Percentiles rank a stretch among this genome's conserved stretches.
phyloP scores from a whole-genome alignment of 768 basidiomycete species.

The Polyporus arcularius region DNA sequence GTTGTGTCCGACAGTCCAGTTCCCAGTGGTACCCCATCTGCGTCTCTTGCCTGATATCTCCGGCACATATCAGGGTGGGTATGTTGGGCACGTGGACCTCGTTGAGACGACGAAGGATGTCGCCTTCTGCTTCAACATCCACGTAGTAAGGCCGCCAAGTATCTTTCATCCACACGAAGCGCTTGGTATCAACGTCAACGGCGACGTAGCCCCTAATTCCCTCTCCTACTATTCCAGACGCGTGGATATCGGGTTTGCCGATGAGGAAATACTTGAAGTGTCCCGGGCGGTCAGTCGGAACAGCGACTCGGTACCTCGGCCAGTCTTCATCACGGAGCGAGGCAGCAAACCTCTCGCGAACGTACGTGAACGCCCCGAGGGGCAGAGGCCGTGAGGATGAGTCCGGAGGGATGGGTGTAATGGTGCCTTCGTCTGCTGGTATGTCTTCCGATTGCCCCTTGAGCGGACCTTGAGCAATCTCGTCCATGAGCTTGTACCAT shows the following conservation, averaged over 20 bases:
- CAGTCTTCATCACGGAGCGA: background rate
- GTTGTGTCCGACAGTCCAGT: background rate
- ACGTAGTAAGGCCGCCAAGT: constrained; percentile 8
- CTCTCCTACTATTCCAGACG: background rate
- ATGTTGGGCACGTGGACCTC: background rate
- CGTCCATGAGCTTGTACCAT: background rate
- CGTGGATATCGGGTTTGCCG: background rate
- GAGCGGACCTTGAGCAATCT: background rate
- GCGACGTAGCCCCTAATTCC: constrained; percentile 16
- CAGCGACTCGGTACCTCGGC: background rate
- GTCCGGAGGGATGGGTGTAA: background rate
- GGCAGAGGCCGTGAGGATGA: no score
- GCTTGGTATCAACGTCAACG: background rate
- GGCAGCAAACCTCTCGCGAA: background rate
- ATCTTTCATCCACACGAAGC: constrained; percentile 15
- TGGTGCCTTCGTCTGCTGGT: background rate
- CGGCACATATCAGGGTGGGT: constrained; percentile 1
- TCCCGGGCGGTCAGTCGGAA: background rate
- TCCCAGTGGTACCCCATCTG: background rate
- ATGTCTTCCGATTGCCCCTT: background rate
- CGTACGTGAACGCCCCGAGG: no score
- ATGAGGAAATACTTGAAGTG: background rate
- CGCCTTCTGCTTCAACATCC: constrained; percentile 2
- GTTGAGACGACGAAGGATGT: background rate
- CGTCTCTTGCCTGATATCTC: background rate